Conservation (phyloP, 2,329 filamentous ascomycete species). For the Aspergillus eucalypticola region DNA sequence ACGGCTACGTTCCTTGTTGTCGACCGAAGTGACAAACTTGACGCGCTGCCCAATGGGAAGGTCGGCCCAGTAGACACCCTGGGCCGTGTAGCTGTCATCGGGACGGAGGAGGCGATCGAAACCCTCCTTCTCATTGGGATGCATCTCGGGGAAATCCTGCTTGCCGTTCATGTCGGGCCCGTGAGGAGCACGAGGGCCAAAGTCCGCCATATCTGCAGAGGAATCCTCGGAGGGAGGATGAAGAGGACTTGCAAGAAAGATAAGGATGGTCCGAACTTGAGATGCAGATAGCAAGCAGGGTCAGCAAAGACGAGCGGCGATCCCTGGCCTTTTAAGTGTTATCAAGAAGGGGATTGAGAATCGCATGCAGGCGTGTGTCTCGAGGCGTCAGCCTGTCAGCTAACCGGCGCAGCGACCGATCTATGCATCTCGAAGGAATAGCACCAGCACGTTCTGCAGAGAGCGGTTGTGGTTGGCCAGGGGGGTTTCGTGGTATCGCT, state of each 20-base stretch:
- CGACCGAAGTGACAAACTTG: constrained; percentile 7
- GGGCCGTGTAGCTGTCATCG: constrained; percentile 4
- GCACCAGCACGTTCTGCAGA: neutral
- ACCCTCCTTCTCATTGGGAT: neutral
- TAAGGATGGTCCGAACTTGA: neutral
- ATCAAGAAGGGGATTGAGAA: neutral
- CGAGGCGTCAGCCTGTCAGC: neutral
- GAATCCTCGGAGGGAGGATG: neutral
- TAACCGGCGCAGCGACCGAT: neutral
- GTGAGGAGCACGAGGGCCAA: neutral
- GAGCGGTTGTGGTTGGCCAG: neutral
- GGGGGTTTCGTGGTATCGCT: neutral
- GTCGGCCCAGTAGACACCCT: constrained; percentile 8
- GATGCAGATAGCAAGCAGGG: neutral
- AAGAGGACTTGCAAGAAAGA: neutral
- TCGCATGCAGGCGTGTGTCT: neutral
- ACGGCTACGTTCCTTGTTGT: neutral
- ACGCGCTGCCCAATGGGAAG: neutral
- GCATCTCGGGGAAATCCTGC: constrained; percentile 5
- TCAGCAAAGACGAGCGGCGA: neutral
- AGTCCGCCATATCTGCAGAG: constrained; percentile 1
- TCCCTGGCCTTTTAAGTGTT: neutral
- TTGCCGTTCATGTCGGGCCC: constrained; percentile 1
- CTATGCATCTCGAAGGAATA: neutral
- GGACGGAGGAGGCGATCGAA: constrained; percentile 4